A percentile compares a stretch with the other conserved stretches of the same genome.
These are phyloP conservation scores for Arthroderma uncinatum DNA, from an alignment of 2,329 filamentous ascomycete species.

Conservation along the genomic window DNA sequence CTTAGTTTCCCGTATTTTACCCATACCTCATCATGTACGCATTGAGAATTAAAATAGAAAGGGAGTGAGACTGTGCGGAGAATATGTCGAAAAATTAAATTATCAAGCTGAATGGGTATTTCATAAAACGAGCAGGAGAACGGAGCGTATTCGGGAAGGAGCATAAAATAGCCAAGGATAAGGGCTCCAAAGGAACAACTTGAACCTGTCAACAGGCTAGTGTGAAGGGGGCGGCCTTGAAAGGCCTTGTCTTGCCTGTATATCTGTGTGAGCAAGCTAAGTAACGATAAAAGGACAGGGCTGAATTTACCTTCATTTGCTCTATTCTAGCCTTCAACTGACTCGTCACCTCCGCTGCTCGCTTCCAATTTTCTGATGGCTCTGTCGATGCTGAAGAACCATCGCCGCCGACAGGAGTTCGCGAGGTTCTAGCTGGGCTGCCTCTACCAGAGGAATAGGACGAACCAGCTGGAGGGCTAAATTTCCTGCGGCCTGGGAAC, in stretches of 20 bases:
- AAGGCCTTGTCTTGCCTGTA: constrained; percentile 36
- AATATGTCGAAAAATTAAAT: not conserved
- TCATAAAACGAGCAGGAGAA: constrained; percentile 3
- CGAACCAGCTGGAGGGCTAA: constrained; percentile 33
- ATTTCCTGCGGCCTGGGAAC: constrained; percentile 31
- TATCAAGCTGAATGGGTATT: constrained; percentile 8
- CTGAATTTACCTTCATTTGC: constrained; percentile 68
- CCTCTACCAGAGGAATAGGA: constrained; percentile 26
- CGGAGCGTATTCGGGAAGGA: not conserved
- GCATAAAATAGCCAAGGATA: not conserved
- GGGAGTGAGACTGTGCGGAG: not conserved
- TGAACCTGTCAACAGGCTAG: not conserved
- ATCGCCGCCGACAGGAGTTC: constrained; percentile 14
- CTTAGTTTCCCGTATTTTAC: not conserved
- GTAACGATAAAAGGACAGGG: not conserved
- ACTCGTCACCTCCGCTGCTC: constrained; percentile 93
- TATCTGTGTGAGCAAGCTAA: not conserved
- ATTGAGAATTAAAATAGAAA: not conserved
- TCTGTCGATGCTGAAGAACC: constrained; percentile 33
- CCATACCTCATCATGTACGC: constrained; percentile 1
- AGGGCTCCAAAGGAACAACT: not conserved
- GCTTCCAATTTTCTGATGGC: constrained; percentile 85
- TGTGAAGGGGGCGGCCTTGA: constrained; percentile 25
- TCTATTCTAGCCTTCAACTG: constrained; percentile 95
- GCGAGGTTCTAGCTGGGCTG: constrained; percentile 27